Evolutionary conservation across 2,329 filamentous ascomycete species (phyloP), one percentile per base, ranked within the genome.

Genomic region (Orbilia quercus): DNA sequence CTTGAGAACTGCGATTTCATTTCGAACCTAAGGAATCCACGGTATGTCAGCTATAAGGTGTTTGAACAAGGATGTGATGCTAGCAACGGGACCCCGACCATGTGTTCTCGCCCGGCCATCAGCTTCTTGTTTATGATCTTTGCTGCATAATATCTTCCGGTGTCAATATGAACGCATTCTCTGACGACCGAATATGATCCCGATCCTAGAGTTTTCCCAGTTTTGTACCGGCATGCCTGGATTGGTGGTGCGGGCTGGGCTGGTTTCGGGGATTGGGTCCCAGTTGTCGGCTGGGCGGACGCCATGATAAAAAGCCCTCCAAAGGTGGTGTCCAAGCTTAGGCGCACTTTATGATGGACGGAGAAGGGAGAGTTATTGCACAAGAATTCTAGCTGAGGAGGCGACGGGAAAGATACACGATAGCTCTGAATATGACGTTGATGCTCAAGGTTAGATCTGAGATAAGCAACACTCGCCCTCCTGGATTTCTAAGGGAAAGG

Each of bases 61-160:
- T 28, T 23, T n/a, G 16, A 22, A 48, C 34, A 9, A 50, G 18
- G 20, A 16, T 31, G 20, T 25, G 20, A 16, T 31, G 20, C 18
- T 38, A 50, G 42, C 5, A n/a, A 53, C 42, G 28, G 62, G 76
- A 38, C 3, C 78, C 82, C 75, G 80, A 97, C 95, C 95, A 99
- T 99, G 82, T 98, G 95, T 83, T 99, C 95, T 77, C 95, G 87
- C 34, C 95, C 95, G 5, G 92, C 91, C 95, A 99, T 99, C 77
- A 99, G 84, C 67, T 94, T 87, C 85, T 99, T 99, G 84, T 99
- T 99, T 82, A 99, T 99, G 75, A 99, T 95, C 82, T 99, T 99
- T 75, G 95, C 94, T 25, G 95, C 95, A 88, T 98, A 99, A 82
- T 97, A 98, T 76, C 93, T 89, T 48, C 94, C 94, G 0, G 95